Percentiles rank a stretch among this genome's conserved stretches.
Evolutionary conservation across 176 grass and related monocot species (phyloP).

Genomic region (Raddia distichophylla): DNA sequence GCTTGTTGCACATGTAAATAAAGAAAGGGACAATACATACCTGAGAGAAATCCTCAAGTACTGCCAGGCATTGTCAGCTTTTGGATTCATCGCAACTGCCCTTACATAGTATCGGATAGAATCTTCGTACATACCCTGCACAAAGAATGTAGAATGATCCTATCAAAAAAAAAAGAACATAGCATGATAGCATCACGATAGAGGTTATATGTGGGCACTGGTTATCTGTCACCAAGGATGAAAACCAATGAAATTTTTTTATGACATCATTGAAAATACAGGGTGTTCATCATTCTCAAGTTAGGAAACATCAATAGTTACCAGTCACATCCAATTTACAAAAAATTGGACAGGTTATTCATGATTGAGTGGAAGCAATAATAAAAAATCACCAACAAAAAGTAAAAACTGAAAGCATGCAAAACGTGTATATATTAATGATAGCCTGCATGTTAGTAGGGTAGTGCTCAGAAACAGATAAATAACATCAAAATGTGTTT

Average conservation of each 20-base stretch:
- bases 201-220: neutral
- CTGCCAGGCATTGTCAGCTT: constrained; percentile 96
- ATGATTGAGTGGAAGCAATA: constrained; percentile 1
- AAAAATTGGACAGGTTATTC: constrained; percentile 6
- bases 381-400: neutral
- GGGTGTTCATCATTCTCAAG: neutral
- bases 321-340: neutral
- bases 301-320: neutral
- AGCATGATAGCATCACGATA: neutral
- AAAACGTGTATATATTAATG: constrained; percentile 4
- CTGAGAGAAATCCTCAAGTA: constrained; percentile 82
- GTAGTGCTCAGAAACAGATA: constrained; percentile 18
- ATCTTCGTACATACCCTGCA: constrained; percentile 86
- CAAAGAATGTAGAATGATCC: constrained; percentile 23
- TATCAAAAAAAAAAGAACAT: constrained; percentile 16
- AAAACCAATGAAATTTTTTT: neutral
- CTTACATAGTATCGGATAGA: constrained; percentile 96
- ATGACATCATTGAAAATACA: neutral
- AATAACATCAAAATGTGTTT: constrained; percentile 7
- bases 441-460: neutral
- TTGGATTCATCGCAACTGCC: constrained; percentile 90
- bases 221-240: neutral
- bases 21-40: constrained; percentile 43
- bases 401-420: neutral
- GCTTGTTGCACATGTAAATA: neutral